phyloP scores from a whole-genome alignment of 805 yeast species.

The Nematodospora valgi region DNA sequence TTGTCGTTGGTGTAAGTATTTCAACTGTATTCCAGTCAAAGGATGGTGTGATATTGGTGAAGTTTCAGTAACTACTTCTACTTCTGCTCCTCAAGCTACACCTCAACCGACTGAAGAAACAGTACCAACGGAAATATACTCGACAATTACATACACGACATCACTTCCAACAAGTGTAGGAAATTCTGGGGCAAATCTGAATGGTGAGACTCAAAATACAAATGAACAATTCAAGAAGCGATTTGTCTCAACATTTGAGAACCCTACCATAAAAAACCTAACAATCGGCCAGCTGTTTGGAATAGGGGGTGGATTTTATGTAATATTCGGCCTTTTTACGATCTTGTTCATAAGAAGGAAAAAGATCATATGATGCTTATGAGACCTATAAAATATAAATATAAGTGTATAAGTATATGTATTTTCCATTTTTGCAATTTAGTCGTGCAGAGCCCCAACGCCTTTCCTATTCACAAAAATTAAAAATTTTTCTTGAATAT shows the following conservation, averaged over 20 bases:
- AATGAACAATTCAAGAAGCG: slow-evolving; percentile 1
- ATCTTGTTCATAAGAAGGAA: slow-evolving; percentile 14
- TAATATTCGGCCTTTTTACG: slow-evolving; percentile 17
- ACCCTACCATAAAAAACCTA: not conserved
- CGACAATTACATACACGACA: slow-evolving; percentile 2
- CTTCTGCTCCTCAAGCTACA: slow-evolving; percentile 10
- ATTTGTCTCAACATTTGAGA: not conserved
- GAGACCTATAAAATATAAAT: too few species aligned
- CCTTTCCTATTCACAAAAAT: not conserved
- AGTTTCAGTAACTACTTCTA: slow-evolving; percentile 20
- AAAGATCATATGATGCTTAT: slow-evolving; percentile 1
- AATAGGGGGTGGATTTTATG: slow-evolving; percentile 16
- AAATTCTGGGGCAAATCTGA: slow-evolving; percentile 8
- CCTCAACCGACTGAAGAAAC: slow-evolving; percentile 8
- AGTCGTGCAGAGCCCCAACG: not conserved
- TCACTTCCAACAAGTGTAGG: slow-evolving; percentile 20
- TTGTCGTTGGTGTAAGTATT: slow-evolving; percentile 72
- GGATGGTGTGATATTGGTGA: slow-evolving; percentile 63
- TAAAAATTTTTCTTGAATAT: slow-evolving; percentile 6
- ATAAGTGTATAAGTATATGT: too few species aligned
- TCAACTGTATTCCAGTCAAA: slow-evolving; percentile 66
- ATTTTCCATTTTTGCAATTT: not conserved
- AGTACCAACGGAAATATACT: slow-evolving; percentile 1
- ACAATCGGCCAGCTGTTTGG: not conserved
- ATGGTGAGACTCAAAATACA: not conserved